phyloP scores from a whole-genome alignment of 2,329 filamentous ascomycete species.

The Ophiocordyceps camponoti-leonardi region DNA sequence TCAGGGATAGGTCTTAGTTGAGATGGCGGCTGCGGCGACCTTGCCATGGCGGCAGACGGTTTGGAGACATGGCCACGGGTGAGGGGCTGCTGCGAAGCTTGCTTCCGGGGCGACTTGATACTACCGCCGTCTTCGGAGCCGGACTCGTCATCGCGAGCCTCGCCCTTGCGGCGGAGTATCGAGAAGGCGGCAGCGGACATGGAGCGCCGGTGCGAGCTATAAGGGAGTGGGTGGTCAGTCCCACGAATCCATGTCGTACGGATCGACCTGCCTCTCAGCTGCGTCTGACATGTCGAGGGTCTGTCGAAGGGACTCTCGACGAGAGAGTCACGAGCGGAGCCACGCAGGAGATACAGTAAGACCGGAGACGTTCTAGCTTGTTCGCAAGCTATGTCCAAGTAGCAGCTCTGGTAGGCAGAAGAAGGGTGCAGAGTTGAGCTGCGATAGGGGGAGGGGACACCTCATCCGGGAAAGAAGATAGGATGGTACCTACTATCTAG shows the following conservation, averaged over 20 bases:
- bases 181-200: conserved; percentile 34
- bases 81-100: conserved; percentile 13
- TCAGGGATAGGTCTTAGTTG: conserved; percentile 15
- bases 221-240: neutral
- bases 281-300: neutral
- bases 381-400: no score
- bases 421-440: neutral
- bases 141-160: conserved; percentile 33
- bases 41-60: conserved; percentile 24
- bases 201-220: conserved; percentile 29
- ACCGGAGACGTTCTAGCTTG: neutral
- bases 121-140: conserved; percentile 30
- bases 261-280: neutral
- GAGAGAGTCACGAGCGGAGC: neutral
- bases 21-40: conserved; percentile 24
- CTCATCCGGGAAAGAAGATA: no score
- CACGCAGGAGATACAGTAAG: neutral
- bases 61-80: conserved; percentile 26
- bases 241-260: neutral
- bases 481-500: no score
- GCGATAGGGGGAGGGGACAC: no score
- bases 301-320: neutral
- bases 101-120: neutral
- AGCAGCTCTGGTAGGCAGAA: neutral
- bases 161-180: conserved; percentile 32